Conservation (phyloP, 441 rosid genomes). For the Gossypium davidsonii region DNA sequence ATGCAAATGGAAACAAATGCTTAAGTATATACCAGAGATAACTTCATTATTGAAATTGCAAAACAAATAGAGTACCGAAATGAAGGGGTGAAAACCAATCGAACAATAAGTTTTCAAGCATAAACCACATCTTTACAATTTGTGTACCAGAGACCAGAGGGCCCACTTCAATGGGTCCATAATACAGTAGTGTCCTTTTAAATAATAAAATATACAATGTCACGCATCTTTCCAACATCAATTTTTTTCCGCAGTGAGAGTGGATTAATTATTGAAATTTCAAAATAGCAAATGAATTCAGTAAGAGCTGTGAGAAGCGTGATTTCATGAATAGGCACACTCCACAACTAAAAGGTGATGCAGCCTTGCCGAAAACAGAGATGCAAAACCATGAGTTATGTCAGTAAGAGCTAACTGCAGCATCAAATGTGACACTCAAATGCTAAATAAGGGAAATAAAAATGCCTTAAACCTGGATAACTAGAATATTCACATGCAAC, state of each 20-base stretch:
- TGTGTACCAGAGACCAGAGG: too few species aligned
- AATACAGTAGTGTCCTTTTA: too few species aligned
- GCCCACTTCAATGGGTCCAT: too few species aligned
- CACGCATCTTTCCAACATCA: too few species aligned
- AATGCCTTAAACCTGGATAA: background rate
- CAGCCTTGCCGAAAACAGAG: background rate
- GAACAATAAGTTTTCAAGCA: too few species aligned
- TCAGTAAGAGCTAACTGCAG: background rate
- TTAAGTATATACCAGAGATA: background rate
- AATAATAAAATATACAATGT: too few species aligned
- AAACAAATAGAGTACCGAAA: background rate
- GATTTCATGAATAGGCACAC: background rate
- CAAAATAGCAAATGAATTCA: background rate
- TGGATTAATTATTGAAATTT: too few species aligned
- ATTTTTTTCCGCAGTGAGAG: too few species aligned
- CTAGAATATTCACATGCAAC: background rate
- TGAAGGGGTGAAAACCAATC: background rate
- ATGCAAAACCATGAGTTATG: background rate
- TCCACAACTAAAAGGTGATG: background rate
- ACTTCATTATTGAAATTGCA: background rate
- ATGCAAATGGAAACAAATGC: background rate
- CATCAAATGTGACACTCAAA: background rate
- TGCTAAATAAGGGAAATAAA: background rate
- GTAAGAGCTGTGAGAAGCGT: background rate
- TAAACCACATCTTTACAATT: too few species aligned